Evolutionary conservation across 2,329 filamentous ascomycete genomes (phyloP), one percentile per base, ranked within the genome.

Genomic region (Hypoxylon rubiginosum): DNA sequence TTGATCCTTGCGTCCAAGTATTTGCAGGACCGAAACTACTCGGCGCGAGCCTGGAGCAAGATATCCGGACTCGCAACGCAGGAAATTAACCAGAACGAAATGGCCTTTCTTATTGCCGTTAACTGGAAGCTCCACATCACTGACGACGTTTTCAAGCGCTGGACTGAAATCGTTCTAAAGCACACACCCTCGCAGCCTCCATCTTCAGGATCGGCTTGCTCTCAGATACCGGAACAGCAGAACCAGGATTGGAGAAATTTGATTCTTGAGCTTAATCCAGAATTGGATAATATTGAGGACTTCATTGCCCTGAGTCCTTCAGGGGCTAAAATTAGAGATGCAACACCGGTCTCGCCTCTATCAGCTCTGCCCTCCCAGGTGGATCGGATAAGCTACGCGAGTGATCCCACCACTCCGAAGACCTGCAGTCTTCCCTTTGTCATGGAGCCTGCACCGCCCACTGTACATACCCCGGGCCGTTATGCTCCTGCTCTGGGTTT

Each of bases 1-100:
- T 85, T 99, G 66, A 98, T 99, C 71, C 85, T 99, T 61, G 96
- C 96, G 1, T 98, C 96, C 36, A 99, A 99, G 83, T 99, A 98
- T 78, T 84, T 99, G 50, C 96, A 99, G 80, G 96, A 99, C 78
- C 91, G 95, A 72, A 99, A 98, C 82, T 99, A 97, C 81, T 98
- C 96, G 13, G 94, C 96, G 52, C 91, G 95, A 60, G 96, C 96
- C 45, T 99, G 96, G 96, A 98, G 95, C 80, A 98, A 97, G 84
- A 99, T 99, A 73, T 98, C 96, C 17, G 96, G 96, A n/a, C 85
- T 99, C 62, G 93, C 92, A 77, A 94, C 94, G 3, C 84, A 88
- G 61, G 96, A 99, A 81, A 98, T 99, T 80, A 98, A 98, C 81
- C 91, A 94, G 76, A 98, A 98, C 79, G 96, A 99, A 82, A 91